phyloP scores from a whole-genome alignment of 768 basidiomycete species.

The Pholiota conissans region DNA sequence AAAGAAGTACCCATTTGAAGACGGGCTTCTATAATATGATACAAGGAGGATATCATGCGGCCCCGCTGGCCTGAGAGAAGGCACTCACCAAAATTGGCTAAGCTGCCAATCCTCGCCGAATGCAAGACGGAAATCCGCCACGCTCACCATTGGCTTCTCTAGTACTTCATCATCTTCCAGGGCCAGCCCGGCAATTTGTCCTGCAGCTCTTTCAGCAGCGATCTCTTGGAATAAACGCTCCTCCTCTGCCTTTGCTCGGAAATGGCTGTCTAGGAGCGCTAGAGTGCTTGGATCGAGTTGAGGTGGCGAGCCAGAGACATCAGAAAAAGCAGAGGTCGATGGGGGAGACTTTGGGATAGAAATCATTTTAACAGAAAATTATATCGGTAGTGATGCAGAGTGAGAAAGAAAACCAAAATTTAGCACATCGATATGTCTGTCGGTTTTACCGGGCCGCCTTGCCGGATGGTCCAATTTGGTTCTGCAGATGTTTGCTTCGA shows the following conservation, averaged over 20 bases:
- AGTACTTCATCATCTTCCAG: conserved; percentile 22
- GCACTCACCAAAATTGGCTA: conserved; percentile 49
- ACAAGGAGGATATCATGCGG: background rate
- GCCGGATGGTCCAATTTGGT: background rate
- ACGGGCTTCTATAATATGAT: background rate
- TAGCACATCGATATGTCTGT: background rate
- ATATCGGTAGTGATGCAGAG: background rate
- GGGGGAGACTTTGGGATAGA: conserved; percentile 26
- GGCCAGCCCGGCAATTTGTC: conserved; percentile 32
- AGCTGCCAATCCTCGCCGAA: conserved; percentile 53
- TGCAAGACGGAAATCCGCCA: conserved; percentile 40
- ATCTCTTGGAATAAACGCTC: conserved; percentile 42
- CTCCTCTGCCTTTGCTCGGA: conserved; percentile 41
- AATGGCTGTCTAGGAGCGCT: conserved; percentile 39
- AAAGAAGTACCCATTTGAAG: background rate
- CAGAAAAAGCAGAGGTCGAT: conserved; percentile 22
- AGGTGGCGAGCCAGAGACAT: conserved; percentile 34
- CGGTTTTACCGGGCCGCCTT: background rate
- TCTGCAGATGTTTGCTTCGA: background rate
- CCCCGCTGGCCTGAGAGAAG: background rate
- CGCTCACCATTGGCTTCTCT: conserved; percentile 40
- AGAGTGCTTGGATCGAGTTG: conserved; percentile 36
- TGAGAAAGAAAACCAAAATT: background rate
- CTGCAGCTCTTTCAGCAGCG: conserved; percentile 33
- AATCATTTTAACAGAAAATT: conserved; percentile 1